Evolutionary conservation across 2,329 filamentous ascomycete genomes (phyloP).

Genomic region (Akanthomyces dipterigenus): DNA sequence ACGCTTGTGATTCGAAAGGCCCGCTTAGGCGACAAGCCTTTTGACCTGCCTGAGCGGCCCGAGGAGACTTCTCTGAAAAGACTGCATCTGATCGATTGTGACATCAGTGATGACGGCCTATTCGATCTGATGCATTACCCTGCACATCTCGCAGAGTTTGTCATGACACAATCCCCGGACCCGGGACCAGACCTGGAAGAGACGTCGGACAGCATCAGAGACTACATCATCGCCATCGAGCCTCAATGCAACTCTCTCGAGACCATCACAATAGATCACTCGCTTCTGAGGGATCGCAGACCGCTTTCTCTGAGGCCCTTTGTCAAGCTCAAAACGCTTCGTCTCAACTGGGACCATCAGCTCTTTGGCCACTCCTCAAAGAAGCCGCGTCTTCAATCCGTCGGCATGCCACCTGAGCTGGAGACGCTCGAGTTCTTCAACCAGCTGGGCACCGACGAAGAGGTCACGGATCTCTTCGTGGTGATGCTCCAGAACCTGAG

Average conservation of each 20-base stretch:
- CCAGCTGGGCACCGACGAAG: conserved; percentile 38
- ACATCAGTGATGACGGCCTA: conserved; percentile 38
- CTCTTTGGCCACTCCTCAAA: conserved; percentile 39
- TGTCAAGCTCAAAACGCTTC: conserved; percentile 31
- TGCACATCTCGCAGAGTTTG: conserved; percentile 37
- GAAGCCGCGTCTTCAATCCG: conserved; percentile 38
- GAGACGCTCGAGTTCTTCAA: conserved; percentile 41
- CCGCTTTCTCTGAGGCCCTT: conserved; percentile 40
- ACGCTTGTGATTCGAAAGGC: conserved; percentile 37
- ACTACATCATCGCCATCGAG: conserved; percentile 39
- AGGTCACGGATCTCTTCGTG: conserved; percentile 38
- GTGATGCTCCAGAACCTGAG: conserved; percentile 32
- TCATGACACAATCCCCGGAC: conserved; percentile 37
- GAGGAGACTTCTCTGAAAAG: conserved; percentile 37
- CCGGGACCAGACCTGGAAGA: conserved; percentile 38
- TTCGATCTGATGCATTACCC: conserved; percentile 36
- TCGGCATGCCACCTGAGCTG: conserved; percentile 39
- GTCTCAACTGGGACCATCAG: conserved; percentile 41
- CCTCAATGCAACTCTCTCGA: conserved; percentile 36
- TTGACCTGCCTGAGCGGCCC: conserved; percentile 41
- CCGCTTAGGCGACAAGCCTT: conserved; percentile 39
- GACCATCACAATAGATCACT: conserved; percentile 38
- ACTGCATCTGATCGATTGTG: conserved; percentile 42
- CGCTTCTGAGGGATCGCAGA: conserved; percentile 32
- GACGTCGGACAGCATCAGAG: conserved; percentile 38